These are phyloP conservation scores for Umbelopsis sp. DNA, from an alignment of 371 early-diverging fungal genomes.

Conservation along the genomic window DNA sequence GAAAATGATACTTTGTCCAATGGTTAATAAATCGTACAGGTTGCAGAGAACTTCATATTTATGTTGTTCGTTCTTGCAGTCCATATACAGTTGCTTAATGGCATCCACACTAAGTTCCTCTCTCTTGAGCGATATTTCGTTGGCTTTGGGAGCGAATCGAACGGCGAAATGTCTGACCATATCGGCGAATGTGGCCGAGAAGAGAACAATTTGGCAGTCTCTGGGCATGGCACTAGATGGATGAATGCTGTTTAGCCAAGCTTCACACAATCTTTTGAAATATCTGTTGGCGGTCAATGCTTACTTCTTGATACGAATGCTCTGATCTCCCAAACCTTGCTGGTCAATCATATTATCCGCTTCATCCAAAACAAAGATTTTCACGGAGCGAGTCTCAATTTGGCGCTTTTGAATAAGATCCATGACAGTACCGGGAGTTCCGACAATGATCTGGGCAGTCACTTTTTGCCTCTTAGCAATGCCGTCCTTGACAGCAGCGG, in stretches of 20 bases:
- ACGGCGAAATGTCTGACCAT: constrained; percentile 79
- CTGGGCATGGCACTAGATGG: constrained; percentile 60
- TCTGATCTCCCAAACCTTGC: constrained; percentile 88
- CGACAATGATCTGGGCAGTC: constrained; percentile 86
- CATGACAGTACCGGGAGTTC: constrained; percentile 94
- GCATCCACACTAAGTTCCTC: constrained; percentile 94
- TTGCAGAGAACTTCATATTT: constrained; percentile 83
- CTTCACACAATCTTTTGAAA: too few species aligned
- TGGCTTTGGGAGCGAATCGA: constrained; percentile 81
- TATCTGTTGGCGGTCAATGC: neutral
- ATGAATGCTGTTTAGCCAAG: neutral
- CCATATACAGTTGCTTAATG: constrained; percentile 98
- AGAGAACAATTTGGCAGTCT: constrained; percentile 84
- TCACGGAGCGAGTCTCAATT: constrained; percentile 60
- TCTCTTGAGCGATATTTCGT: constrained; percentile 82
- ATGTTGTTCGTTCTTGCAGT: constrained; percentile 78
- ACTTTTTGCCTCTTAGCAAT: constrained; percentile 55
- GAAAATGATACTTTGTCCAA: constrained; percentile 98
- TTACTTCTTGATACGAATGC: constrained; percentile 78
- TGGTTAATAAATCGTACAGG: constrained; percentile 90
- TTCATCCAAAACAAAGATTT: constrained; percentile 90
- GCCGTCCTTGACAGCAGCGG: constrained; percentile 80
- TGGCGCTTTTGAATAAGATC: constrained; percentile 68
- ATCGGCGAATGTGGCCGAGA: constrained; percentile 97
- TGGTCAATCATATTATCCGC: constrained; percentile 95